A percentile compares a stretch with the other conserved stretches of the same genome.
These are phyloP conservation scores for Sequoiadendron giganteum DNA, from an alignment of 75 land plant genomes.

Conservation along the genomic window DNA sequence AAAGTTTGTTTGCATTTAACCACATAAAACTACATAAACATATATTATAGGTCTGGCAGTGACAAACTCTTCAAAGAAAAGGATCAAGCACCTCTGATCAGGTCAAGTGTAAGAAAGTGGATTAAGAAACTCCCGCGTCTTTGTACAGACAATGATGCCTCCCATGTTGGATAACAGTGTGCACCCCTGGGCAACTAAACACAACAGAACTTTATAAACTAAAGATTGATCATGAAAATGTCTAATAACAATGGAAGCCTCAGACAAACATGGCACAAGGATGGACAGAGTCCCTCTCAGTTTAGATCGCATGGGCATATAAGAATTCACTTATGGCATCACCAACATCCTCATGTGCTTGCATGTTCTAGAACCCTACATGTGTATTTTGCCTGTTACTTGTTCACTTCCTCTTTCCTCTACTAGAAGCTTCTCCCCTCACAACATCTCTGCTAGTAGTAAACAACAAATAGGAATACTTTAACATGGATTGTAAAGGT, in stretches of 20 bases:
- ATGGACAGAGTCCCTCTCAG: not conserved
- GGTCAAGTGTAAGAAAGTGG: not conserved
- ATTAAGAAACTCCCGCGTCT: not conserved
- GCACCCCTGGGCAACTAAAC: not conserved
- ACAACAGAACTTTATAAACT: not conserved
- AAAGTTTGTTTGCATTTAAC: not conserved
- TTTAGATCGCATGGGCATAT: too few relatives aligned
- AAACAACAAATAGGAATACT: too few relatives aligned
- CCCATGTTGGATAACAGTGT: not conserved
- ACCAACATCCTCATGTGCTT: too few relatives aligned
- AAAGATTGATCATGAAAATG: not conserved
- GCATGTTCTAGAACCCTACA: too few relatives aligned
- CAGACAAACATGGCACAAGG: not conserved
- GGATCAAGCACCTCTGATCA: not conserved
- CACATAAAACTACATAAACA: not conserved
- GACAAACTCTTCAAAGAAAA: not conserved
- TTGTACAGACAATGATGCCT: not conserved
- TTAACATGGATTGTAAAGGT: too few relatives aligned
- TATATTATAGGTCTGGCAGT: not conserved
- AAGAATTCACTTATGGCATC: too few relatives aligned
- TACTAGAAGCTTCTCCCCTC: too few relatives aligned
- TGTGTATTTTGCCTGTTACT: too few relatives aligned
- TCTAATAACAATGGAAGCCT: not conserved
- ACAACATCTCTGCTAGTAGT: too few relatives aligned
- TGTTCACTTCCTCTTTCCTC: too few relatives aligned